Conservation (phyloP, 768 basidiomycete species). For the Pleurotus citrinopileatus region DNA sequence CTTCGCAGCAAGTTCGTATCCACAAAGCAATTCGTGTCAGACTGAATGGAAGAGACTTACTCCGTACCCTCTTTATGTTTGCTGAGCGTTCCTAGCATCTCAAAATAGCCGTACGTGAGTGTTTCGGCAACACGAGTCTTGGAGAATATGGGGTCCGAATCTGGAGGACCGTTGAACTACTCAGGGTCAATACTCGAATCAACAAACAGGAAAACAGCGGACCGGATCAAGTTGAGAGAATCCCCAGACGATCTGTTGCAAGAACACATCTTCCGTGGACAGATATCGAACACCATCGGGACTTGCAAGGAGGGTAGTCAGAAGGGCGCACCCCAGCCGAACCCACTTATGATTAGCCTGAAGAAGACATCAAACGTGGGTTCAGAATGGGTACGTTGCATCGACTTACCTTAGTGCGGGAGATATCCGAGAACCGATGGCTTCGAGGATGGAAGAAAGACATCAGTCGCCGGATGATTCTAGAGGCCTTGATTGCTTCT, state of each 20-base stretch:
- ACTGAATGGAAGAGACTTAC: constrained; percentile 43
- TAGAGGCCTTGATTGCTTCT: constrained; percentile 87
- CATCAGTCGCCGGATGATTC: constrained; percentile 89
- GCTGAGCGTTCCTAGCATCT: constrained; percentile 92
- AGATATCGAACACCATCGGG: constrained; percentile 85
- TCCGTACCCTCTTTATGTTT: constrained; percentile 87
- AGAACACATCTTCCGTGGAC: constrained; percentile 75
- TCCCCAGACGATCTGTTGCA: constrained; percentile 79
- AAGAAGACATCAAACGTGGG: background rate
- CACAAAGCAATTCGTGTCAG: constrained; percentile 6
- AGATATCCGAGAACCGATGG: constrained; percentile 83
- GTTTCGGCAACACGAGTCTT: constrained; percentile 79
- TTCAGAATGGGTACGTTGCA: background rate
- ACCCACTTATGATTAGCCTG: constrained; percentile 87
- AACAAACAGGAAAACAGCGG: constrained; percentile 20
- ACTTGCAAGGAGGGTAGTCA: constrained; percentile 81
- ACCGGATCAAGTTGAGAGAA: constrained; percentile 95
- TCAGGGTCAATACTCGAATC: background rate
- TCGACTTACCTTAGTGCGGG: constrained; percentile 55
- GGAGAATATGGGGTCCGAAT: constrained; percentile 81
- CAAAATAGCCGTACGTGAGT: constrained; percentile 88
- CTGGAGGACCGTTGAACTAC: constrained; percentile 70
- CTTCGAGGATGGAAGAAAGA: constrained; percentile 91
- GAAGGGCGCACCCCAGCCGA: constrained; percentile 73
- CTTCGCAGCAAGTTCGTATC: too few species aligned